Percentiles rank a stretch among this genome's conserved stretches.
Evolutionary conservation across 2,329 filamentous ascomycete species (phyloP).

Genomic region (Microdochium bolleyi): DNA sequence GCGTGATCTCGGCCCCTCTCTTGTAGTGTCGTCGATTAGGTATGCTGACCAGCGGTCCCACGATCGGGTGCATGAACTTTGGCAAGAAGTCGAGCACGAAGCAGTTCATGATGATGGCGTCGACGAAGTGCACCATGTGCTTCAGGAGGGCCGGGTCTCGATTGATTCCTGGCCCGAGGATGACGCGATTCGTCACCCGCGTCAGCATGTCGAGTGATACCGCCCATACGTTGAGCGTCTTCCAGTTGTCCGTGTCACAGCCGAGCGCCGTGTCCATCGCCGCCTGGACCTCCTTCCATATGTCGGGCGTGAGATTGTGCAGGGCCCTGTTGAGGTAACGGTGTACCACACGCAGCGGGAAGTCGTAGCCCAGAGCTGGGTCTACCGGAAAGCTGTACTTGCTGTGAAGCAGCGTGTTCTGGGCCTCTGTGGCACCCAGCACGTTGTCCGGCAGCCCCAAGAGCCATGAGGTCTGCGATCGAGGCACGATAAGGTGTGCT

Average conservation of each 20-base stretch:
- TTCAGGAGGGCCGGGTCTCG: conserved; percentile 36
- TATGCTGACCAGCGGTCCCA: conserved; percentile 35
- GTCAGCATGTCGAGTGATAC: conserved; percentile 33
- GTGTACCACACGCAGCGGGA: conserved; percentile 32
- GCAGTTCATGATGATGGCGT: conserved; percentile 36
- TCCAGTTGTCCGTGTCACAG: conserved; percentile 25
- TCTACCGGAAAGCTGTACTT: conserved; percentile 34
- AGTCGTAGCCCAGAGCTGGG: conserved; percentile 23
- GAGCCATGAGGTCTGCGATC: conserved; percentile 34
- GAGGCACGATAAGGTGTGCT: conserved; percentile 33
- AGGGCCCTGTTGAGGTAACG: conserved; percentile 34
- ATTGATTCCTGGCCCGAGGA: conserved; percentile 28
- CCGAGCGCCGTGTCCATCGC: conserved; percentile 26
- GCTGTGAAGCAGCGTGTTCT: conserved; percentile 26
- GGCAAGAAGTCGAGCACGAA: conserved; percentile 38
- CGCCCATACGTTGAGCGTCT: conserved; percentile 33
- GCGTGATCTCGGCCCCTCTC: conserved; percentile 27
- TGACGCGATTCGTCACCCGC: conserved; percentile 32
- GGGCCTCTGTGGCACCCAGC: conserved; percentile 31
- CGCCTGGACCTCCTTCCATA: conserved; percentile 30
- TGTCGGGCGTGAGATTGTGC: conserved; percentile 25
- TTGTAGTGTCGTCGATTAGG: conserved; percentile 39
- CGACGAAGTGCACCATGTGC: conserved; percentile 40
- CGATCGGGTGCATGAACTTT: conserved; percentile 36
- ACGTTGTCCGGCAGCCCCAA: conserved; percentile 36